A percentile compares a stretch with the other conserved stretches of the same genome.
These are phyloP conservation scores for Rosa persica DNA, from an alignment of 306 rosid species.

Conservation along the genomic window DNA sequence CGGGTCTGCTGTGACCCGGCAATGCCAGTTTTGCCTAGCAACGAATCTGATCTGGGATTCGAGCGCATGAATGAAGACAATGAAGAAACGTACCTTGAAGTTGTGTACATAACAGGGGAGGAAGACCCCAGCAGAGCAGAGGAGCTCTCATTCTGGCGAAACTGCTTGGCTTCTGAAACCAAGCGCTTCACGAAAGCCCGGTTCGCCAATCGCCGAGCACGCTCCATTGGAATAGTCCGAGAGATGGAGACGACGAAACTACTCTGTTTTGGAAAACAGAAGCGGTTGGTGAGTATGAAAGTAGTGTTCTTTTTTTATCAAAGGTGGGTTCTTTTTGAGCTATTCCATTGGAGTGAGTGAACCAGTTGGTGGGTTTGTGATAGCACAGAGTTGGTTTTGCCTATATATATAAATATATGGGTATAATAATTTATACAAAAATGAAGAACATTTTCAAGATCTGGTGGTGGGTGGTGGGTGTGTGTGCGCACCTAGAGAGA, in stretches of 20 bases:
- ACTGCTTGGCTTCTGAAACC: constrained; percentile 69
- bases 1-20: constrained; percentile 51
- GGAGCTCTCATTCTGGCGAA: constrained; percentile 49
- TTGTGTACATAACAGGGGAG: constrained; percentile 51
- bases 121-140: constrained; percentile 28
- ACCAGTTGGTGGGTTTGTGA: constrained; percentile 8
- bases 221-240: constrained; percentile 58
- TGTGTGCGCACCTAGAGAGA: constrained; percentile 43
- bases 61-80: constrained; percentile 42
- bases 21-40: constrained; percentile 18
- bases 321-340: neutral
- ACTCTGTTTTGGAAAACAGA: constrained; percentile 1
- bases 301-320: neutral
- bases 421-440: neutral
- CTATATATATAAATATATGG: neutral
- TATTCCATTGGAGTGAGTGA: constrained; percentile 33
- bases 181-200: constrained; percentile 82
- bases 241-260: neutral
- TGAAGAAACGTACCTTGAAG: constrained; percentile 75
- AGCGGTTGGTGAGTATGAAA: constrained; percentile 27
- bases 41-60: constrained; percentile 41
- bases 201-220: constrained; percentile 88
- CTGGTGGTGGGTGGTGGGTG: constrained; percentile 67
- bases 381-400: constrained; percentile 10
- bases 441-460: constrained; percentile 32